Conservation (phyloP, 805 yeast species). For the Kazachstania taianensis region DNA sequence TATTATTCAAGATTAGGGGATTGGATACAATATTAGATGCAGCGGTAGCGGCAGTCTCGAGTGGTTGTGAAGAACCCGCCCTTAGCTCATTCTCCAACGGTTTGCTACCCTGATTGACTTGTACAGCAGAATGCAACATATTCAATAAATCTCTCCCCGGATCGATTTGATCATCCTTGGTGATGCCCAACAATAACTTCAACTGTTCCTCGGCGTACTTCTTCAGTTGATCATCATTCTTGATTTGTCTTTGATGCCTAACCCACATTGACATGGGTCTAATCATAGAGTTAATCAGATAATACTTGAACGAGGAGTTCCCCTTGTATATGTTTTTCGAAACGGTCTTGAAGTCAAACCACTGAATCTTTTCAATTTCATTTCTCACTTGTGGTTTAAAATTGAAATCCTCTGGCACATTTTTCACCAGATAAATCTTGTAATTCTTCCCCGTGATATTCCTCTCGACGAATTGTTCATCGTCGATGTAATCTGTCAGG, state of each 20-base stretch:
- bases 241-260: slow-evolving; percentile 39
- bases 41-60: not conserved
- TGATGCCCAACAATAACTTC: slow-evolving; percentile 54
- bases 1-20: slow-evolving; percentile 1
- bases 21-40: not conserved
- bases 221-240: slow-evolving; percentile 50
- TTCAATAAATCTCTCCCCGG: slow-evolving; percentile 72
- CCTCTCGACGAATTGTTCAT: slow-evolving; percentile 69
- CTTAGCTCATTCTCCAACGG: slow-evolving; percentile 1
- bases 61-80: not conserved
- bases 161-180: slow-evolving; percentile 35
- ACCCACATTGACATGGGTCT: slow-evolving; percentile 42
- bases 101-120: slow-evolving; percentile 5
- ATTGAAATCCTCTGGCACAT: slow-evolving; percentile 64
- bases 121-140: slow-evolving; percentile 43
- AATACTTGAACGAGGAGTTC: slow-evolving; percentile 28
- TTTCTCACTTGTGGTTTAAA: slow-evolving; percentile 79
- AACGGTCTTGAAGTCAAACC: slow-evolving; percentile 53
- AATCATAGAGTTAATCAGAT: slow-evolving; percentile 33
- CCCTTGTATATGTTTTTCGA: slow-evolving; percentile 25
- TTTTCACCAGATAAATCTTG: slow-evolving; percentile 65
- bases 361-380: slow-evolving; percentile 75
- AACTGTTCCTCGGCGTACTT: slow-evolving; percentile 53
- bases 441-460: slow-evolving; percentile 76
- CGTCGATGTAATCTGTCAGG: slow-evolving; percentile 54